phyloP scores from a whole-genome alignment of 345 rosid species.

The Schrenkiella parvula region DNA sequence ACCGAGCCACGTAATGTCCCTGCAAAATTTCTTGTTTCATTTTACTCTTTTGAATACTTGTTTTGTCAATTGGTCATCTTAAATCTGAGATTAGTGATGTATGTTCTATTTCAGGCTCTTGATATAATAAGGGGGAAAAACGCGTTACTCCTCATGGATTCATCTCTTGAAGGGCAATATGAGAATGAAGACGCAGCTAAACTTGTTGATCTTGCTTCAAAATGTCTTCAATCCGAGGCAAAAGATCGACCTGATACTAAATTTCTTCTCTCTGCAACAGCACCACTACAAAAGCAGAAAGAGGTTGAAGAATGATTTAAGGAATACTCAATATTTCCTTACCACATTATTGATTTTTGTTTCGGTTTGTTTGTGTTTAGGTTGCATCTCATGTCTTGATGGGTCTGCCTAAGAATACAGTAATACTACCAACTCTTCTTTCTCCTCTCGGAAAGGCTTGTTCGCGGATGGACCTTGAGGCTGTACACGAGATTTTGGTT shows the following conservation, averaged over 20 bases:
- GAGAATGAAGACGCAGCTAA: constrained; percentile 5
- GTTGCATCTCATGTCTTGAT: constrained; percentile 24
- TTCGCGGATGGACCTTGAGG: constrained; percentile 60
- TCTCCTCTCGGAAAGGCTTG: constrained; percentile 37
- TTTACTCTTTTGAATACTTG: background rate
- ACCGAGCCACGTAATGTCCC: constrained; percentile 51
- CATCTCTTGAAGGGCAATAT: constrained; percentile 26
- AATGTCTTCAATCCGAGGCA: constrained; percentile 36
- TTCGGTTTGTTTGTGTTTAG: background rate
- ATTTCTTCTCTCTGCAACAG: constrained; percentile 6
- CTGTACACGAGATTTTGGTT: constrained; percentile 70
- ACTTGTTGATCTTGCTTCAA: constrained; percentile 23
- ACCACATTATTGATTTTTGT: background rate
- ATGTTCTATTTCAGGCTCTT: constrained; percentile 12
- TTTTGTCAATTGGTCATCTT: background rate
- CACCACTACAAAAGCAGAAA: constrained; percentile 19
- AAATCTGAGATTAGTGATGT: background rate
- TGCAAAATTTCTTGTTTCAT: background rate
- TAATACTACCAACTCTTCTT: constrained; percentile 28
- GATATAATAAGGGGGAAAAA: constrained; percentile 21
- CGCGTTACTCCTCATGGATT: constrained; percentile 25
- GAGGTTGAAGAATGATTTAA: constrained; percentile 6
- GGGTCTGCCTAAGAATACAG: constrained; percentile 9
- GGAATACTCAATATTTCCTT: background rate
- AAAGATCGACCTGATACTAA: constrained; percentile 29